These are phyloP conservation scores for Smallanthus sonchifolius DNA, from an alignment of 129 eudicot genomes.

Conservation along the genomic window DNA sequence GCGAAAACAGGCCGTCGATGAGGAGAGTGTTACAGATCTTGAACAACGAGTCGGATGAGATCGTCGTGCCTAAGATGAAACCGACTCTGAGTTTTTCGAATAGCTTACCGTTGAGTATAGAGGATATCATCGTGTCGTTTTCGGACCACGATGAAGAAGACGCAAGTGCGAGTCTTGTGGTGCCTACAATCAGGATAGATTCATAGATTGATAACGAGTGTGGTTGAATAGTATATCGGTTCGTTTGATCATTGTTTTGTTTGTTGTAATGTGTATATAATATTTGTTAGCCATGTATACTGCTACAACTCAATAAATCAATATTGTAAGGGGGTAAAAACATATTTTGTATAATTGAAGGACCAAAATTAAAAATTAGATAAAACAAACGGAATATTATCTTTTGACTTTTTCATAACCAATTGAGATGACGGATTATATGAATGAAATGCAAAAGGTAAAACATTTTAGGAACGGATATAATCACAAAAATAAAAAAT, in stretches of 20 bases:
- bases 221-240: constrained; percentile 4
- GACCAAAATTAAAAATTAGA: neutral
- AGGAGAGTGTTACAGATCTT: constrained; percentile 89
- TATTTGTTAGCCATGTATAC: constrained; percentile 12
- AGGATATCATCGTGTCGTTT: constrained; percentile 60
- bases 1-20: constrained; percentile 73
- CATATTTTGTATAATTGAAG: neutral
- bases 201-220: constrained; percentile 7
- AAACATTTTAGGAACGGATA: too few species aligned
- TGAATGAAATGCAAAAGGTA: too few species aligned
- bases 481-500: too few species aligned
- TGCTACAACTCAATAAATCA: neutral
- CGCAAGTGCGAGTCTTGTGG: neutral
- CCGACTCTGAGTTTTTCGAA: constrained; percentile 67
- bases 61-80: constrained; percentile 63
- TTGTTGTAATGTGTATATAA: constrained; percentile 23
- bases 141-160: constrained; percentile 41
- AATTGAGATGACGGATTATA: too few species aligned
- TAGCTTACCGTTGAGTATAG: constrained; percentile 55
- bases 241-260: constrained; percentile 6
- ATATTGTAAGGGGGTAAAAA: neutral
- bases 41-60: constrained; percentile 53
- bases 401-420: too few species aligned
- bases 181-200: constrained; percentile 33
- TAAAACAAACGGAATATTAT: neutral